Percentiles rank a stretch among this genome's conserved stretches.
Evolutionary conservation across 2,329 filamentous ascomycete species (phyloP).

Genomic region (Nothopassalora personata): DNA sequence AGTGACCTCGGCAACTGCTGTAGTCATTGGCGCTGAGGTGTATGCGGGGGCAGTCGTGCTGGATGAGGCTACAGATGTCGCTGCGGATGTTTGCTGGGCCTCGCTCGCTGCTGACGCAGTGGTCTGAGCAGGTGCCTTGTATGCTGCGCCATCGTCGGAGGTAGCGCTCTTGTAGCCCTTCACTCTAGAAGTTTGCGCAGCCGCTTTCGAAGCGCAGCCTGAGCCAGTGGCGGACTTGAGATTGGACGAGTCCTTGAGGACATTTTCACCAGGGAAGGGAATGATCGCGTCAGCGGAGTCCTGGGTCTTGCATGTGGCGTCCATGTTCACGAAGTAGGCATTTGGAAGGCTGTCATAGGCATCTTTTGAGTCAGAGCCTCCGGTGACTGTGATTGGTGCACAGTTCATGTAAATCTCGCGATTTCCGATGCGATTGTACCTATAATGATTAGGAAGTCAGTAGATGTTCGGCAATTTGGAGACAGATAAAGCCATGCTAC

Average conservation of each 20-base stretch:
- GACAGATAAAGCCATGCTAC: no score
- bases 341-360: constrained; percentile 60
- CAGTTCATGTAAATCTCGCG: constrained; percentile 95
- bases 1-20: not conserved
- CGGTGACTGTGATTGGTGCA: constrained; percentile 62
- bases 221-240: constrained; percentile 13
- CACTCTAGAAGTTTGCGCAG: constrained; percentile 8
- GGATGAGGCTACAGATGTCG: not conserved
- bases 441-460: constrained; percentile 34
- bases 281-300: constrained; percentile 53
- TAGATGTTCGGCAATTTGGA: not conserved
- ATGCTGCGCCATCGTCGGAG: not conserved
- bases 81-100: constrained; percentile 12
- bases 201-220: constrained; percentile 17
- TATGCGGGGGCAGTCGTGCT: not conserved
- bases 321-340: constrained; percentile 65
- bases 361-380: constrained; percentile 37
- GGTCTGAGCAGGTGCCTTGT: constrained; percentile 4
- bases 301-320: constrained; percentile 48
- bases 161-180: constrained; percentile 5
- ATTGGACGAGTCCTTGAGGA: constrained; percentile 26
- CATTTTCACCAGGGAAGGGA: constrained; percentile 53
- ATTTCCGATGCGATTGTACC: constrained; percentile 81
- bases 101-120: constrained; percentile 6
- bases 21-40: not conserved